Evolutionary conservation across 495 filamentous ascomycete genomes (phyloP), one percentile per base, ranked within the genome.

Genomic region (Penicillium angulare): DNA sequence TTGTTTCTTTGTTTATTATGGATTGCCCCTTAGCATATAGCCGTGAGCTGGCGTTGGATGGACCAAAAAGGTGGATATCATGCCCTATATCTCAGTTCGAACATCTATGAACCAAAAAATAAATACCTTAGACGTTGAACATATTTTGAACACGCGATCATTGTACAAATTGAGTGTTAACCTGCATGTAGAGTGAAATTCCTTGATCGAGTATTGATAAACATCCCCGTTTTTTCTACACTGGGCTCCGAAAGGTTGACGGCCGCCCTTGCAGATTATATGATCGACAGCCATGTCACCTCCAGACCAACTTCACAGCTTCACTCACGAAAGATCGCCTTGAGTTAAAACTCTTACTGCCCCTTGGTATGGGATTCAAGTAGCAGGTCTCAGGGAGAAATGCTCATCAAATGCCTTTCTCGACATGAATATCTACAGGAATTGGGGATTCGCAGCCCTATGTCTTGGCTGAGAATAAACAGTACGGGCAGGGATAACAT

Each of bases 401-500:
- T 63, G 53, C 44, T 45, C n/a, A n/a, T n/a, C 31, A 18, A 42
- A 47, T 50, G 7, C 17, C 16, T 46, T 38, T 21, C 17, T 49
- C 20, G 47, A 39, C 24, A 23, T n/a, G 3, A 21, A 29, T 16
- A 38, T 6, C 39, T n/a, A 20, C 40, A 13, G 15, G 33, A 24
- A 31, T 9, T 12, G 42, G 43, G n/a, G 12, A 31, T 50, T n/a
- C 16, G 9, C 24, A 54, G 49, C 54, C 50, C 48, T 60, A 60
- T 31, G 40, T 43, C 44, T 49, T 52, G 45, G 24, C 51, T 38
- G 27, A 12, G 5, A 31, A 33, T 51, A 27, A 55, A 55, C 50
- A 60, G 26, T 21, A 36, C 46, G 57, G 52, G 55, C 61, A 64
- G 61, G 61, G 61, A 61, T 64, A 31, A 24, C 61, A 64, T 64